Base-by-base conservation (phyloP, 2,329 filamentous ascomycete species). In the Microcyclospora tardicrescens region DNA sequence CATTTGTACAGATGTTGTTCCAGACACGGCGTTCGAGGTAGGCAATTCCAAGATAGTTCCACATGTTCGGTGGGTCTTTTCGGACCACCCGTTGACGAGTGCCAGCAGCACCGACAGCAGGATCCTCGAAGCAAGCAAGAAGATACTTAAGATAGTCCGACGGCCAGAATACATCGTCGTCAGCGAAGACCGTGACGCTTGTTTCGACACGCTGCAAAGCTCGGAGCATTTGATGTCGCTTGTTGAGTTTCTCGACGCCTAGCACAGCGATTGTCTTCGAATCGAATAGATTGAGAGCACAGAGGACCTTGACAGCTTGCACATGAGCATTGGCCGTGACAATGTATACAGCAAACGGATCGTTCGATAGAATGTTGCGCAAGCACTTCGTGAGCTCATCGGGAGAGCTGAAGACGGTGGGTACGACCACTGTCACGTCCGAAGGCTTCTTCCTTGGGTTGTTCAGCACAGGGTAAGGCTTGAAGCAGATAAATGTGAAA, bases 11-110 rank as follows among this genome's bases (percentile, higher is more conserved):
- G 1, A 68, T 64, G 37, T 73, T 70, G 50, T 79, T 75, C 52
- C 71, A 79, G 50, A 77, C 78, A 54, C 77, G 72, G 0, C 75
- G 69, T 46, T 72, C 66, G 1, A 80, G 65, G 50, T 79, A 78
- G n/a, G 67, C 54, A 24, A 68, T 68, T 0, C 71, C 74, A 13
- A 79, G 60, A 50, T 75, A 67, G 55, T 79, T 77, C 54, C 64
- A 65, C 24, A 52, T 34, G 36, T 43, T 43, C 4, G 48, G 39
- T 33, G 44, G 38, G 41, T 48, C 41, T 2, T 60, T 58, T 2
- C 70, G 65, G 5, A 60, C 57, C 6, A 73, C 71, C 0, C 63
- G 62, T 55, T 79, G 77, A 49, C 67, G 68, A 6, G 73, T 75
- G 1, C 68, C 73, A 0, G 75, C 74, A 6, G 69, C 59, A 1